These are phyloP conservation scores for Russula griseocarnosa DNA, from an alignment of 768 basidiomycete species.

Conservation along the genomic window DNA sequence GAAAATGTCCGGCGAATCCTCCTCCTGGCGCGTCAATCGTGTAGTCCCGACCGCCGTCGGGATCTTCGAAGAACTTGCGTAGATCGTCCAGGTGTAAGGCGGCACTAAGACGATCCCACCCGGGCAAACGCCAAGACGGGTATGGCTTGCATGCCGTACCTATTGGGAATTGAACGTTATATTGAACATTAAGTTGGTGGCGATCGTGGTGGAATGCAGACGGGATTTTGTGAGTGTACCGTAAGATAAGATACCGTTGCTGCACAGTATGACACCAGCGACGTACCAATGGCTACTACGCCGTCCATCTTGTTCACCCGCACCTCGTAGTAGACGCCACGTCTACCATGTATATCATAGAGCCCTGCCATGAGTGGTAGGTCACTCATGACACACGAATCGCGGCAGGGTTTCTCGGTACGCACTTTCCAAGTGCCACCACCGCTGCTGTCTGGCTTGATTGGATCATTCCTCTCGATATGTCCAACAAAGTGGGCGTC, in stretches of 20 bases:
- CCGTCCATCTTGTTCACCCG: constrained; percentile 55
- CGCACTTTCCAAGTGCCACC: constrained; percentile 40
- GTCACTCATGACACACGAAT: constrained; percentile 54
- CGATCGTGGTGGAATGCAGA: neutral
- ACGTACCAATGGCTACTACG: constrained; percentile 55
- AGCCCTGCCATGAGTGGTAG: constrained; percentile 58
- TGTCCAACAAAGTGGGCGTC: constrained; percentile 43
- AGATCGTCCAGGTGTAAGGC: constrained; percentile 67
- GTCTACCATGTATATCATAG: constrained; percentile 51
- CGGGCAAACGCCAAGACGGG: constrained; percentile 61
- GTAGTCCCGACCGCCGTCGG: constrained; percentile 61
- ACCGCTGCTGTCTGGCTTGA: constrained; percentile 32
- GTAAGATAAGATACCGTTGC: neutral
- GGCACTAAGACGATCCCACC: constrained; percentile 65
- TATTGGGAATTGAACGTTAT: constrained; percentile 29
- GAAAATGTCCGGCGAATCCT: constrained; percentile 26
- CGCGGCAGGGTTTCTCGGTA: constrained; percentile 43
- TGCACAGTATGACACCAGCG: too few species aligned
- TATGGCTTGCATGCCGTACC: constrained; percentile 65
- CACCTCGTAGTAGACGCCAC: constrained; percentile 63
- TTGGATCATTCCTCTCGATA: constrained; percentile 37
- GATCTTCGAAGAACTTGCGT: constrained; percentile 69
- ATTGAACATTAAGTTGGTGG: neutral
- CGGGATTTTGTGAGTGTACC: neutral
- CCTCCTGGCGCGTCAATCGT: constrained; percentile 17